Conservation (phyloP, 257 asterid genomes). For the Penstemon davidsonii region DNA sequence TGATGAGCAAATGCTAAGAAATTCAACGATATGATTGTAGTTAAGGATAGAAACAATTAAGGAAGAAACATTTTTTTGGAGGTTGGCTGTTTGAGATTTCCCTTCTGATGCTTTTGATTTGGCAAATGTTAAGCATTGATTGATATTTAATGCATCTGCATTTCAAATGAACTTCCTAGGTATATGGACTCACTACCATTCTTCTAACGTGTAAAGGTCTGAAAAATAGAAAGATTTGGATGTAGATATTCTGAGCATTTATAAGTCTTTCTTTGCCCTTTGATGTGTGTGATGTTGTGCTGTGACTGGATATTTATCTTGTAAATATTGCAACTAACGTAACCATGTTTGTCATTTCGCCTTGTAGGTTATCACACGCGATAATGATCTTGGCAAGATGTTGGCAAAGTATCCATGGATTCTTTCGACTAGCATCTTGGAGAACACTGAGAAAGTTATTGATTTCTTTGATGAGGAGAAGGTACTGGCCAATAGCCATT, state of each 20-base stretch:
- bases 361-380: conserved; percentile 54
- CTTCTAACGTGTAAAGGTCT: not conserved
- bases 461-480: conserved; percentile 62
- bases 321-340: conserved; percentile 4
- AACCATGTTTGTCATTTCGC: conserved; percentile 23
- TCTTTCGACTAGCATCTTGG: conserved; percentile 66
- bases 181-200: not conserved
- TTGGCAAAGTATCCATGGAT: conserved; percentile 92
- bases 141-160: not conserved
- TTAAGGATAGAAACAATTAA: too few species aligned
- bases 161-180: not conserved
- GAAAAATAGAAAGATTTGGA: not conserved
- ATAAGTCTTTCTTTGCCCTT: not conserved
- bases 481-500: conserved; percentile 43
- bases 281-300: conserved; percentile 7
- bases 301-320: conserved; percentile 2
- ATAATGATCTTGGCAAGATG: conserved; percentile 60
- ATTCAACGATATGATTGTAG: too few species aligned
- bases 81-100: too few species aligned
- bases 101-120: not conserved
- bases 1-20: too few species aligned
- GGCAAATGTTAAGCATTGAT: not conserved
- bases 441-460: conserved; percentile 60
- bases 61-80: too few species aligned
- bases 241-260: conserved; percentile 9